These are phyloP conservation scores for Pestalotiopsis sp. DNA, from an alignment of 2,329 filamentous ascomycete genomes.

Conservation along the genomic window DNA sequence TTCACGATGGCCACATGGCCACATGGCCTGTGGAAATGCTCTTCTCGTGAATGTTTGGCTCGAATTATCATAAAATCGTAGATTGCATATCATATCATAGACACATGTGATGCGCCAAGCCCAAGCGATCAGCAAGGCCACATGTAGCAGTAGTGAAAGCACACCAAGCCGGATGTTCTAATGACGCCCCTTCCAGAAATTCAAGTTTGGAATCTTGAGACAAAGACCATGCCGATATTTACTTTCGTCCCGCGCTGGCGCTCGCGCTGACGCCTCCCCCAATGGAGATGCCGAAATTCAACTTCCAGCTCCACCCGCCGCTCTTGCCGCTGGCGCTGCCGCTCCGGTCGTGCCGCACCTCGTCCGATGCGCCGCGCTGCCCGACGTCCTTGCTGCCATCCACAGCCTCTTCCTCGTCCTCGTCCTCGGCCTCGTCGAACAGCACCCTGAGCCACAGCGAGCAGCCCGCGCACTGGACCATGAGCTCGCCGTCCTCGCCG, in stretches of 20 bases:
- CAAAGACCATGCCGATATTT: neutral
- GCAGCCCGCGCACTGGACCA: slow-evolving; percentile 68
- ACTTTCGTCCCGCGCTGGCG: slow-evolving; percentile 8
- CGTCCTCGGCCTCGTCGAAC: slow-evolving; percentile 58
- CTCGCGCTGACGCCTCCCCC: slow-evolving; percentile 13
- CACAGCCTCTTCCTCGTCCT: slow-evolving; percentile 25
- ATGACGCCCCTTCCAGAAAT: neutral
- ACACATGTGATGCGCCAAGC: neutral
- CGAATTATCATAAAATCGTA: neutral
- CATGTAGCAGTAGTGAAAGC: neutral
- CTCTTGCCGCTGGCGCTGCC: slow-evolving; percentile 18
- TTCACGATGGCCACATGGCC: neutral
- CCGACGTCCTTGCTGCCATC: slow-evolving; percentile 6
- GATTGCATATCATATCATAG: neutral
- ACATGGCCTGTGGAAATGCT: neutral
- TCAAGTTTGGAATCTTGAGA: neutral
- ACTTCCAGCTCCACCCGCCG: slow-evolving; percentile 23
- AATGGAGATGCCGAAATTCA: slow-evolving; percentile 31
- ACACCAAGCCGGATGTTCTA: neutral
- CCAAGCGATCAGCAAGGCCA: neutral
- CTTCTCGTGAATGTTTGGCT: neutral
- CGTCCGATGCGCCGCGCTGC: slow-evolving; percentile 21
- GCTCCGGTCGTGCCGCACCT: slow-evolving; percentile 16
- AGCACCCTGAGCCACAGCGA: slow-evolving; percentile 68
- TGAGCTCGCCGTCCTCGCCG: slow-evolving; percentile 59